These are phyloP conservation scores for Starmerella riodocensis DNA, from an alignment of 805 yeast genomes.

Conservation along the genomic window DNA sequence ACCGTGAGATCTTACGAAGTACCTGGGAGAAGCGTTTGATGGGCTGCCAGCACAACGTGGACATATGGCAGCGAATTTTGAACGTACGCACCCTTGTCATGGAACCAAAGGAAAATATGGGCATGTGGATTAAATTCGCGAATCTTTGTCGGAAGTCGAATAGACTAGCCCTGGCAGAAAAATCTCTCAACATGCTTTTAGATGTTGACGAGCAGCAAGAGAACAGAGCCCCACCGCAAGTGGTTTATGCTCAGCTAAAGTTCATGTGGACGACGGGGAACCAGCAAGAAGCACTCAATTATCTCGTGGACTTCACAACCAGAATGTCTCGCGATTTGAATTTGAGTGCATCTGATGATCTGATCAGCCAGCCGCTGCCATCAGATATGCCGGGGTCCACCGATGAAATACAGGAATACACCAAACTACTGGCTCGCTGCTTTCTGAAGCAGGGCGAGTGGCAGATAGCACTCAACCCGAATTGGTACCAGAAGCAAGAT, in stretches of 20 bases:
- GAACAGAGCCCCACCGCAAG: constrained; percentile 88
- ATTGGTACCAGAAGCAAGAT: constrained; percentile 60
- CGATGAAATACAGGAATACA: constrained; percentile 67
- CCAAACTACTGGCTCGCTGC: constrained; percentile 79
- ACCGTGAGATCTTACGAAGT: constrained; percentile 57
- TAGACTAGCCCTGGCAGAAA: constrained; percentile 81
- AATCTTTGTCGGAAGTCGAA: constrained; percentile 91
- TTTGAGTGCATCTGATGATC: constrained; percentile 60
- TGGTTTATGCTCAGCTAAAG: constrained; percentile 91
- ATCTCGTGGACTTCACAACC: constrained; percentile 78
- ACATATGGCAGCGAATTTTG: constrained; percentile 95
- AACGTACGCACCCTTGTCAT: constrained; percentile 87
- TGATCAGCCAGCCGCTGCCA: constrained; percentile 76
- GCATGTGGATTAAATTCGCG: constrained; percentile 96
- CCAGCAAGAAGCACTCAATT: constrained; percentile 70
- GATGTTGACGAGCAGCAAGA: constrained; percentile 24
- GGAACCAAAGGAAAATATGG: constrained; percentile 91
- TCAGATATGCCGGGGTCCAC: constrained; percentile 49
- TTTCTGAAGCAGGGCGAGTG: constrained; percentile 97
- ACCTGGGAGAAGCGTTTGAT: constrained; percentile 89
- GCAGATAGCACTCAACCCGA: constrained; percentile 70
- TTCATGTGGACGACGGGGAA: constrained; percentile 95
- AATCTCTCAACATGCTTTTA: constrained; percentile 59
- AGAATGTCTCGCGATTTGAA: constrained; percentile 82
- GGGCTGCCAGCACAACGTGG: constrained; percentile 94